phyloP scores from a whole-genome alignment of 1,284 basidiomycete species.

The Microbotryum saponariae region DNA sequence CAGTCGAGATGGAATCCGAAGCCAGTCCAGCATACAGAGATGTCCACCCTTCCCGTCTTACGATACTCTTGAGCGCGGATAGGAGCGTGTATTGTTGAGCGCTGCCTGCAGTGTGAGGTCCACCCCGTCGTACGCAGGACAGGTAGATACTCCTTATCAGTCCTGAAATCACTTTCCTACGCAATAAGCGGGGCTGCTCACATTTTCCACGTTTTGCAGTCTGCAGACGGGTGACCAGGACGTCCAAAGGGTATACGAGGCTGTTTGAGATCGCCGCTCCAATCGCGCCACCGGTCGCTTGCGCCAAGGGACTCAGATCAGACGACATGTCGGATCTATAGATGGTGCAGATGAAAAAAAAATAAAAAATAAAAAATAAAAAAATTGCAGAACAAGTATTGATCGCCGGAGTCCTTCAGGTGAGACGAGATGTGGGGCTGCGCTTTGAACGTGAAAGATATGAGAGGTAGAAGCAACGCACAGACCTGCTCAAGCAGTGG shows the following conservation, averaged over 20 bases:
- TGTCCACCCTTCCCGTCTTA: constrained; percentile 29
- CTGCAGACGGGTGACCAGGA: constrained; percentile 44
- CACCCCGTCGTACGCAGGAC: too few species aligned
- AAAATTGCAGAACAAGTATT: too few species aligned
- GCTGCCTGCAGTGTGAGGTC: constrained; percentile 1
- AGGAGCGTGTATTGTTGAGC: constrained; percentile 15
- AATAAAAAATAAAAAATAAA: too few species aligned
- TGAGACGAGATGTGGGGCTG: too few species aligned
- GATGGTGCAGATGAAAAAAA: too few species aligned
- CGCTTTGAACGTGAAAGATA: too few species aligned
- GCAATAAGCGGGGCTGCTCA: background rate
- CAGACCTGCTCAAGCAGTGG: too few species aligned
- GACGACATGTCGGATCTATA: constrained; percentile 33
- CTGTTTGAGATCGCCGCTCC: constrained; percentile 45
- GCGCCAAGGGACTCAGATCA: constrained; percentile 43
- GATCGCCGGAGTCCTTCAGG: too few species aligned
- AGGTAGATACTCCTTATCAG: too few species aligned
- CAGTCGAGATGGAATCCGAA: constrained; percentile 44
- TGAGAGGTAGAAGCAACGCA: too few species aligned
- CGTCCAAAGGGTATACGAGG: constrained; percentile 47
- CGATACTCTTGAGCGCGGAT: constrained; percentile 29
- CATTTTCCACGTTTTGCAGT: constrained; percentile 10
- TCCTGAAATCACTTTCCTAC: too few species aligned
- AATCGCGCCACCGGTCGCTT: constrained; percentile 44
- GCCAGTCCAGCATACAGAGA: constrained; percentile 41